These are phyloP conservation scores for Cryptococcus maquisensis DNA, from an alignment of 1,284 basidiomycete species.

Conservation along the genomic window DNA sequence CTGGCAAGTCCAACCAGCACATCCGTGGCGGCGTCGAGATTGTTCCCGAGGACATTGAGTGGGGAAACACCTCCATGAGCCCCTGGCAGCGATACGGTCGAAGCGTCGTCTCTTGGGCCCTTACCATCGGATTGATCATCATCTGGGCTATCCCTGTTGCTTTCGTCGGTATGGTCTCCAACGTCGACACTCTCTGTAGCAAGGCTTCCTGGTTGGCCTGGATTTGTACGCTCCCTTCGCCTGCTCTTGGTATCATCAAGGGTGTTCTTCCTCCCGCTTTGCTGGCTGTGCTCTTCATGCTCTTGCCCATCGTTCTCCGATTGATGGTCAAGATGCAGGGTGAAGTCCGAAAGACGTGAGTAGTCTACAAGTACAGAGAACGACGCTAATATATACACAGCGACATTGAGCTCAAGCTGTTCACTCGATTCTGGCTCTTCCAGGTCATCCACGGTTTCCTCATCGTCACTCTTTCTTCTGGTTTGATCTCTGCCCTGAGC, in stretches of 20 bases:
- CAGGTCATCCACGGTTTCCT: conserved; percentile 88
- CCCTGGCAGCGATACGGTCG: conserved; percentile 53
- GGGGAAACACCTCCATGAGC: conserved; percentile 64
- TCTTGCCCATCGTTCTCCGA: conserved; percentile 80
- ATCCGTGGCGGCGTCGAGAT: conserved; percentile 61
- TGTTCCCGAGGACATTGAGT: conserved; percentile 80
- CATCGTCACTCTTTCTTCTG: conserved; percentile 74
- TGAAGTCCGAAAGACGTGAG: conserved; percentile 49
- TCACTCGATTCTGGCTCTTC: conserved; percentile 89
- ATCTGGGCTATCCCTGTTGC: conserved; percentile 60
- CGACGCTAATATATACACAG: conserved; percentile 46
- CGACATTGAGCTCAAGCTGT: conserved; percentile 81
- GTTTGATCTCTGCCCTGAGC: conserved; percentile 67
- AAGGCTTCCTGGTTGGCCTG: conserved; percentile 71
- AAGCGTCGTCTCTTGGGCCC: conserved; percentile 51
- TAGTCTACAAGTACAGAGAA: background rate
- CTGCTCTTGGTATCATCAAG: conserved; percentile 71
- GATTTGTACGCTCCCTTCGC: conserved; percentile 65
- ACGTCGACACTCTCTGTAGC: conserved; percentile 67
- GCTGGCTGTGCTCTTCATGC: conserved; percentile 83
- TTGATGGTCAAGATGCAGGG: conserved; percentile 42
- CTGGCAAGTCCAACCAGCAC: conserved; percentile 31
- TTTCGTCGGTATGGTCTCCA: conserved; percentile 81
- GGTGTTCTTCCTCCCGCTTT: conserved; percentile 82
- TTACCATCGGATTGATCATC: conserved; percentile 55